Evolutionary conservation across 1,139 yeast genomes (phyloP), one percentile per base, ranked within the genome.

Genomic region (Suhomyces bribrorum): DNA sequence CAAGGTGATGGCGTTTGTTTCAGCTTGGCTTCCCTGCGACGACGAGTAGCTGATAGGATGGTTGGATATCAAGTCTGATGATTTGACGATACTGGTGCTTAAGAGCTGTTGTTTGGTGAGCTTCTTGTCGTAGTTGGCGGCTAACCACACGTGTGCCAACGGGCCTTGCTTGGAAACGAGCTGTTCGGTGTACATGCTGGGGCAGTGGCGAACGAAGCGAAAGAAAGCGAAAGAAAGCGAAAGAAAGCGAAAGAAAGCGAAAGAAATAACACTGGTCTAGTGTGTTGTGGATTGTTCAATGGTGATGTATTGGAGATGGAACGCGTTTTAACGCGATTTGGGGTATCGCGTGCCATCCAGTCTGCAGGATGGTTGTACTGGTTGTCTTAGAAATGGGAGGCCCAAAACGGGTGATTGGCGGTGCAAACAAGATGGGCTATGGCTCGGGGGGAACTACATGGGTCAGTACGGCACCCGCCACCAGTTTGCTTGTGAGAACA

Each of bases 101-200:
- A 88, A 66, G 35, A 86, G 74, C 56, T 89, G 92, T 42, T 79
- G 80, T 56, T 86, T 86, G 32, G 95, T 76, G 32, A 90, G 73
- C 52, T 85, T 86, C 54, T 83, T 80, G 52, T 86, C 95, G 62
- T 87, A 75, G 57, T 87, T 89, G 24, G 96, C 92, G 3, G 97
- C 97, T 38, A 90, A 73, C 97, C 97, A 90, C 12, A 88, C 92
- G 49, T 84, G 86, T 5, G 95, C 95, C 51, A 89, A 67, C 2
- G 96, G 95, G 3, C 95, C 94, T 56, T 83, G 83, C 46, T 77
- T 81, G 7, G 86, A 67, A 16, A 80, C 65, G 36, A 79, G 59
- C 40, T 61, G 69, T 33, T 72, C 77, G 4, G 75, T 61, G 45
- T 60, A 65, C 56, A 68, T 66, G 31, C 13, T 18, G 14, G 6